Percentiles rank a stretch among this genome's conserved stretches.
phyloP scores from a whole-genome alignment of 768 basidiomycete species.

The Coprinopsis strossmayeri region DNA sequence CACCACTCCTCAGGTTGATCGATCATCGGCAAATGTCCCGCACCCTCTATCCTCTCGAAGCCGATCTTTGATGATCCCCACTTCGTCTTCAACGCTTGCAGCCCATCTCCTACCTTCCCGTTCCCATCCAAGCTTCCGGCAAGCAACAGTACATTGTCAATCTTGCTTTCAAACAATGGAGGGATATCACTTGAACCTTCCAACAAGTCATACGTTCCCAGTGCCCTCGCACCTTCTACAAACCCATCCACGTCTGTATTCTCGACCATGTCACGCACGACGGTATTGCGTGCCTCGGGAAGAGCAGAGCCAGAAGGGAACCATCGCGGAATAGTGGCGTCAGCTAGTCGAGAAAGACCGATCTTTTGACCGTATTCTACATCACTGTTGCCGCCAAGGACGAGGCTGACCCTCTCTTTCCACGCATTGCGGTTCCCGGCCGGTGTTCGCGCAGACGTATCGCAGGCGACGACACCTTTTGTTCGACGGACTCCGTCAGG shows the following conservation, averaged over 20 bases:
- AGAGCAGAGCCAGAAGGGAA: constrained; percentile 32
- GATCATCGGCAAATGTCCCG: neutral
- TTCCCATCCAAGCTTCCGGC: constrained; percentile 43
- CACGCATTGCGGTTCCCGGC: constrained; percentile 42
- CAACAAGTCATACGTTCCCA: constrained; percentile 37
- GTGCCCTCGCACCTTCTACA: constrained; percentile 36
- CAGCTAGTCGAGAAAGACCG: constrained; percentile 36
- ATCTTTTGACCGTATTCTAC: constrained; percentile 24
- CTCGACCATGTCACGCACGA: constrained; percentile 19
- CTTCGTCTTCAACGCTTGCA: constrained; percentile 25
- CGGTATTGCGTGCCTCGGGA: neutral
- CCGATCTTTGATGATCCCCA: too few species aligned
- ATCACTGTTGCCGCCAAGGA: constrained; percentile 18
- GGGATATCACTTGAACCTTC: constrained; percentile 3
- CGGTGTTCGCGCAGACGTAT: constrained; percentile 38
- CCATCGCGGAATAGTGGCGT: constrained; percentile 40
- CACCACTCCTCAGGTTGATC: neutral
- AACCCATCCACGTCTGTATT: constrained; percentile 37
- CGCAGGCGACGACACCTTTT: constrained; percentile 40
- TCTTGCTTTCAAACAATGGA: constrained; percentile 15
- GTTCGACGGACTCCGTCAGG: constrained; percentile 19
- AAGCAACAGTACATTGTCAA: constrained; percentile 33
- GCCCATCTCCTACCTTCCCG: constrained; percentile 35
- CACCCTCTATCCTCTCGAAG: neutral
- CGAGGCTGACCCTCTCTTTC: constrained; percentile 37